These are phyloP conservation scores for Neurospora sp. DNA, from an alignment of 2,329 filamentous ascomycete species.

Conservation along the genomic window DNA sequence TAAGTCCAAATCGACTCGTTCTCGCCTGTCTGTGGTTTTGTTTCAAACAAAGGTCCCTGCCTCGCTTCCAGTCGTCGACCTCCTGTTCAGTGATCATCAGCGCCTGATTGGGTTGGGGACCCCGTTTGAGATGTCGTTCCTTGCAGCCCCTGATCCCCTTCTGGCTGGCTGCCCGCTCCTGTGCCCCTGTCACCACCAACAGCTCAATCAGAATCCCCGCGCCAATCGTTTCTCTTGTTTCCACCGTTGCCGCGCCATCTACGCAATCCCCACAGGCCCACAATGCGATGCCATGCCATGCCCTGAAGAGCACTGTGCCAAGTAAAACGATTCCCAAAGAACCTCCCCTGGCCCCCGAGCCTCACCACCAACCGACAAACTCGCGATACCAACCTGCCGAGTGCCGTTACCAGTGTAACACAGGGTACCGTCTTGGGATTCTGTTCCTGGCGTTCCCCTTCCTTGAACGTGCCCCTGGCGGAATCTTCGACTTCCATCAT, in stretches of 20 bases:
- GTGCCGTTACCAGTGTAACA: background rate
- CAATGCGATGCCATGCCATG: background rate
- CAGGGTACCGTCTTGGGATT: background rate
- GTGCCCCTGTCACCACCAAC: slow-evolving; percentile 1
- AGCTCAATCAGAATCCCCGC: background rate
- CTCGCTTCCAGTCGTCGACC: background rate
- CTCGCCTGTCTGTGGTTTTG: background rate
- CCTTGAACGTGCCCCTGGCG: background rate
- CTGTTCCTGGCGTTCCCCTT: background rate
- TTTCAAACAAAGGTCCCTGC: slow-evolving; percentile 8
- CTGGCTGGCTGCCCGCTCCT: slow-evolving; percentile 5
- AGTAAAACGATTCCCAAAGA: background rate
- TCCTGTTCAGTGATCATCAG: background rate
- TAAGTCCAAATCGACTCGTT: background rate
- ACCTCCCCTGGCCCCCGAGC: background rate
- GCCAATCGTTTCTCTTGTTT: slow-evolving; percentile 5
- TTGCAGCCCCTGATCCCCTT: slow-evolving; percentile 5
- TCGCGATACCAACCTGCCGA: background rate
- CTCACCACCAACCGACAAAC: background rate
- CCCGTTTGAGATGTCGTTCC: slow-evolving; percentile 13
- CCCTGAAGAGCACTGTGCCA: too few species aligned
- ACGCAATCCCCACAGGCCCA: background rate
- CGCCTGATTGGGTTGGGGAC: background rate
- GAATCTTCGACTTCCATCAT: background rate
- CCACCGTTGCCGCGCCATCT: background rate